Evolutionary conservation across 106 monocot genomes (phyloP), one percentile per base, ranked within the genome.

Genomic region (Ottelia alismoides): DNA sequence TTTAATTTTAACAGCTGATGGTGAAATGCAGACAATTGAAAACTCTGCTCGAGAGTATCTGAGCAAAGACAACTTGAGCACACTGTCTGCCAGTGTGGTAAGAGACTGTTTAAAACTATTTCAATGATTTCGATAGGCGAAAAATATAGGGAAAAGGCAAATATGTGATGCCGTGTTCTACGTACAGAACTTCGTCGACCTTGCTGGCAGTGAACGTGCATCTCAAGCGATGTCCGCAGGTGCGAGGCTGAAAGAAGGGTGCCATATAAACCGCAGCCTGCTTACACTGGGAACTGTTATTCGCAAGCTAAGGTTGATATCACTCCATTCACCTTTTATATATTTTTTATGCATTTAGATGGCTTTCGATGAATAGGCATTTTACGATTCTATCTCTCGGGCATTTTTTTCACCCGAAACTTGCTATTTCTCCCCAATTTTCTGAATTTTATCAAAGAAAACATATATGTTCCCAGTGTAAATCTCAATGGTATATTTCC

Each of bases 161-260:
- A 43, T 7, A 43, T 6, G 6, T 43, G 40, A 43, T 16, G 6
- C 16, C 10, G 16, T 43, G 40, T 7, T n/a, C n/a, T n/a, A n/a
- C n/a, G 40, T 68, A 61, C 79, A 99, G 98, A 80, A 86, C 67
- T 99, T 99, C 76, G 90, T 99, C 50, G 98, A 99, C 82, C 72
- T 99, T 49, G 98, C 90, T 22, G 98, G 98, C 40, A 99, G 98
- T 55, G 98, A 99, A 54, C 90, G 98, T 16, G 90, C 90, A 59
- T 91, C 86, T 64, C 90, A 90, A 55, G 82, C 90, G 59, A 55
- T 86, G 59, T 99, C 90, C 27, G 77, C 76, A 52, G 98, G 90
- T 28, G 52, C 77, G 25, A 76, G 98, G 52, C 64, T 99, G 60
- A 99, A 90, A 61, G 98, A 99, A 73, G 98, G 98, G 27, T 90